These are phyloP conservation scores for Galerina marginata DNA, from an alignment of 768 basidiomycete genomes.

Conservation along the genomic window DNA sequence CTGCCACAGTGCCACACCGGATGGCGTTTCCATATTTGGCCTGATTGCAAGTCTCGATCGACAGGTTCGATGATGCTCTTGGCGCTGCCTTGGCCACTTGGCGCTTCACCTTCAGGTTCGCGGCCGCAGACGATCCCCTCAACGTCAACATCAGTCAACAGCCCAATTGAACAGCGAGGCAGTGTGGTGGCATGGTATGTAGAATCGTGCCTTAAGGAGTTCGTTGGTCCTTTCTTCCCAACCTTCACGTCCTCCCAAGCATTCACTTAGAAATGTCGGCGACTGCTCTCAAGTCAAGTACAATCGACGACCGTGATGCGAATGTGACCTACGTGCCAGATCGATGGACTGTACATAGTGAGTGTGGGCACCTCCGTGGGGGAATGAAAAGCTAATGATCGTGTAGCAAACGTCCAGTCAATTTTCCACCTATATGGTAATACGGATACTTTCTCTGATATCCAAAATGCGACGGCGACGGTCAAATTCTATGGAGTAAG, in stretches of 20 bases:
- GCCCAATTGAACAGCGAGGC: too few relatives aligned
- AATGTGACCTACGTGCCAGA: slow-evolving; percentile 4
- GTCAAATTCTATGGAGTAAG: slow-evolving; percentile 6
- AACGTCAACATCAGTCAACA: too few relatives aligned
- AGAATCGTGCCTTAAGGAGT: too few relatives aligned
- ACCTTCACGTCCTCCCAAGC: not conserved
- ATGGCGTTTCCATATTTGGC: too few relatives aligned
- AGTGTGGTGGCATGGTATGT: too few relatives aligned
- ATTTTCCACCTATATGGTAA: slow-evolving; percentile 1
- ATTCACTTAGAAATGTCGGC: not conserved
- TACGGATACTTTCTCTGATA: slow-evolving; percentile 1
- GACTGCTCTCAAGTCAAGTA: not conserved
- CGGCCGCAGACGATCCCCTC: too few relatives aligned
- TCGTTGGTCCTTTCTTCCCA: not conserved
- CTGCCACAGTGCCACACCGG: too few relatives aligned
- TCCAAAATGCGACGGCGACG: slow-evolving; percentile 2
- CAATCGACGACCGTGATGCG: not conserved
- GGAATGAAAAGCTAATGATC: not conserved
- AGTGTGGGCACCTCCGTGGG: not conserved
- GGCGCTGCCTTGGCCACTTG: too few relatives aligned
- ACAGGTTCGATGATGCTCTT: too few relatives aligned
- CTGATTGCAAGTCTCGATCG: too few relatives aligned
- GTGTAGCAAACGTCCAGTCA: not conserved
- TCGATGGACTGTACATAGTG: slow-evolving; percentile 3
- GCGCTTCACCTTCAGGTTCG: too few relatives aligned